Conservation (phyloP, 805 yeast species). For the Phaffomyces opuntiae region DNA sequence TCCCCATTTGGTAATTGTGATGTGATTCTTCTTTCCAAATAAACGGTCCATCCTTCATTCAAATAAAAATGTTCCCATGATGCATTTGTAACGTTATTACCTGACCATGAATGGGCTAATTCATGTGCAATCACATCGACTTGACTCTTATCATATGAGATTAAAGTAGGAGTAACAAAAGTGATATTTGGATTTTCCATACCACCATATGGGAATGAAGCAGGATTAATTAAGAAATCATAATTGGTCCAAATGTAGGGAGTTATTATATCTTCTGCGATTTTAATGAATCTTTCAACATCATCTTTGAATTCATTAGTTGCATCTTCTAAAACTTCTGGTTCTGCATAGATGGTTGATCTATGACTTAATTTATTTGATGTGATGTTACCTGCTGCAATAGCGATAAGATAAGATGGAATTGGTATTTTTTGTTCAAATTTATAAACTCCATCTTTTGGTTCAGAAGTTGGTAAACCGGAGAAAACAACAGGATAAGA, state of each 20-base stretch:
- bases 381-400: constrained; percentile 76
- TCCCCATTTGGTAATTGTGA: constrained; percentile 34
- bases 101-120: constrained; percentile 89
- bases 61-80: constrained; percentile 95
- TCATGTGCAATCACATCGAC: constrained; percentile 92
- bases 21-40: constrained; percentile 75
- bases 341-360: constrained; percentile 77
- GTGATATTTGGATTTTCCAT: constrained; percentile 94
- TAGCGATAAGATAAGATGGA: constrained; percentile 76
- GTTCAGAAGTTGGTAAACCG: constrained; percentile 38
- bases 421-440: constrained; percentile 77
- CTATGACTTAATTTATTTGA: constrained; percentile 76
- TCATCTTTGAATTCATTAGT: constrained; percentile 77
- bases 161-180: constrained; percentile 82
- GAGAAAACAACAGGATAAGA: constrained; percentile 67
- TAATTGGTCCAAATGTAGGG: constrained; percentile 81
- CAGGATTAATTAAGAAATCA: constrained; percentile 74
- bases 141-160: constrained; percentile 78
- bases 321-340: constrained; percentile 56
- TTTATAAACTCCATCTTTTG: constrained; percentile 28
- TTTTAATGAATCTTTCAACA: constrained; percentile 68
- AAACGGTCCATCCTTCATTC: constrained; percentile 95
- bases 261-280: constrained; percentile 72
- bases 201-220: constrained; percentile 82
- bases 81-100: constrained; percentile 82